Evolutionary conservation across 768 basidiomycete species (phyloP), one percentile per base, ranked within the genome.

Genomic region (Gelatoporia subvermispora): DNA sequence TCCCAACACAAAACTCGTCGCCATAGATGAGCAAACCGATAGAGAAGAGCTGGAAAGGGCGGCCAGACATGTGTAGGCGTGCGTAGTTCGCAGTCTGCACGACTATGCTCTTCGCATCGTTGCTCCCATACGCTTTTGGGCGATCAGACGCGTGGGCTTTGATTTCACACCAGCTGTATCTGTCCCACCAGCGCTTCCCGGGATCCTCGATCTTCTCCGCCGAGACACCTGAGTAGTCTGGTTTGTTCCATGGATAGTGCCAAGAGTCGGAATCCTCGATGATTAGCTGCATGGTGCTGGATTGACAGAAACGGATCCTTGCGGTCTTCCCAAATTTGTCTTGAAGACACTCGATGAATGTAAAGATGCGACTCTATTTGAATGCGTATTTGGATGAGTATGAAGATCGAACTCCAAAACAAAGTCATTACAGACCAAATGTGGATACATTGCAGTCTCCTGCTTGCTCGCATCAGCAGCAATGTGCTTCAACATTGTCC

Each of bases 11-110:
- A 45, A 68, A 68, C n/a, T 57, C 23, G 13, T 47, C 45, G 8
- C 66, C 65, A 39, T 56, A 65, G 43, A 67, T 62, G 16, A 68
- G 54, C 10, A 66, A 35, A 28, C 57, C 59, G 36, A 65, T 48
- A 5, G 59, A 61, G 52, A 64, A 66, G 24, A 66, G 55, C 43
- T 57, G 56, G 53, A 66, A 67, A 1, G 67, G 65, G 8, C 59
- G 58, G 15, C 51, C 48, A 20, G 61, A 62, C 45, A 65, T 39
- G 48, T 60, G 56, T 16, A 43, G n/a, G 21, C 63, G 58, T 7
- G 61, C 64, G 37, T 65, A 63, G 44, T 64, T 54, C 4, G 63
- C 61, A 31, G 49, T 44, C 37, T 61, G 48, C 16, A 31, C 8
- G 41, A 43, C 24, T n/a, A 25, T 25, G 9, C 15, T 3, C 41